Percentiles rank a stretch among this genome's conserved stretches.
Conservation (phyloP, 2,329 filamentous ascomycete genomes). For the Arthrobotrys megalospora region DNA sequence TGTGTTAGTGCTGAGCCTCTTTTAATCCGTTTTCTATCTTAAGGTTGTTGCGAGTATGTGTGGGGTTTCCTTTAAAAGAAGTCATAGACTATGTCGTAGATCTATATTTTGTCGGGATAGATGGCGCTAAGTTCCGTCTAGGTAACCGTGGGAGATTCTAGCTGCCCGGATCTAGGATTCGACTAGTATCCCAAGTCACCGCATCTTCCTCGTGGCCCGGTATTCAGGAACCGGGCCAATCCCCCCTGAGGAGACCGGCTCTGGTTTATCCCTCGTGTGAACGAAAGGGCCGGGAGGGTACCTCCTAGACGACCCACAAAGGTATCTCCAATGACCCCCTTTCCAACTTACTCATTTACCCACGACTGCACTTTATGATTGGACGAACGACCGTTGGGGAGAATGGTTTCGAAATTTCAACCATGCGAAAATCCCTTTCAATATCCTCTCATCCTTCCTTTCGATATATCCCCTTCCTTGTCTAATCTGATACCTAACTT, state of each 20-base stretch:
- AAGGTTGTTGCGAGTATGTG: slow-evolving; percentile 8
- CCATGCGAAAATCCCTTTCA: slow-evolving; percentile 51
- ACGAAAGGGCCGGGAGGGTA: slow-evolving; percentile 25
- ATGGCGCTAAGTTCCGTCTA: neutral
- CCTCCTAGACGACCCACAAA: slow-evolving; percentile 27
- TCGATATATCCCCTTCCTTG: slow-evolving; percentile 11
- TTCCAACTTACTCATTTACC: slow-evolving; percentile 36
- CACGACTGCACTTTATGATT: slow-evolving; percentile 43
- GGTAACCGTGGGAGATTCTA: neutral
- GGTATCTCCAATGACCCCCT: slow-evolving; percentile 38
- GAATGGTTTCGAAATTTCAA: slow-evolving; percentile 44
- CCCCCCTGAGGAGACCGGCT: neutral
- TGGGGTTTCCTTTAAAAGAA: slow-evolving; percentile 2
- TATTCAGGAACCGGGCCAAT: neutral
- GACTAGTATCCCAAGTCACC: slow-evolving; percentile 18
- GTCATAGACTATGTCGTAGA: slow-evolving; percentile 19
- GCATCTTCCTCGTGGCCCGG: slow-evolving; percentile 24
- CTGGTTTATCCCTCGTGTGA: too few relatives aligned
- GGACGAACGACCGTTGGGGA: slow-evolving; percentile 15
- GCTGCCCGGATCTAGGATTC: neutral
- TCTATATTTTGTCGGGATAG: slow-evolving; percentile 14
- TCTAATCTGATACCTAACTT: slow-evolving; percentile 31
- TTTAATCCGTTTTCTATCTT: slow-evolving; percentile 20
- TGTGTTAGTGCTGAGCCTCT: slow-evolving; percentile 39
- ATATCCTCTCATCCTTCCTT: slow-evolving; percentile 5